These are phyloP conservation scores for Pisolithus orientalis DNA, from an alignment of 768 basidiomycete genomes.

Conservation along the genomic window DNA sequence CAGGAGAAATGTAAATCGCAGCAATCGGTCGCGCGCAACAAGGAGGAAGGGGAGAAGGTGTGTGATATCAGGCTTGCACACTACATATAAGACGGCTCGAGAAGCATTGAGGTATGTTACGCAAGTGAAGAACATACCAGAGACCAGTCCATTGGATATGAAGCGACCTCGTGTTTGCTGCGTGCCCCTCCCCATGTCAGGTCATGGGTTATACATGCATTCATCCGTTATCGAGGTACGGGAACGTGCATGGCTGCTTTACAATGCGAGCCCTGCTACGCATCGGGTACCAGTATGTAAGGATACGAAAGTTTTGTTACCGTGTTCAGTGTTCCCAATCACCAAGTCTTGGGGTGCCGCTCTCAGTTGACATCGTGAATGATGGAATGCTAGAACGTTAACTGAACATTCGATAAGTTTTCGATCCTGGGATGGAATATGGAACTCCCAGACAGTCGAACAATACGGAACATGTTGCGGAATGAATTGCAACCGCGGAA, in stretches of 20 bases:
- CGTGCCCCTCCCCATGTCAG: constrained; percentile 3
- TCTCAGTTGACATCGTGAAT: too few species aligned
- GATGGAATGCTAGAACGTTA: too few species aligned
- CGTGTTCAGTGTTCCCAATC: too few species aligned
- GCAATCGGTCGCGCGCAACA: background rate
- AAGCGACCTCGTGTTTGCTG: constrained; percentile 17
- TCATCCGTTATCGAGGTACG: background rate
- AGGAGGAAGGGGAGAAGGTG: constrained; percentile 10
- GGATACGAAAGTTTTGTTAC: too few species aligned
- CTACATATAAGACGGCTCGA: constrained; percentile 8
- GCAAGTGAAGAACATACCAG: background rate
- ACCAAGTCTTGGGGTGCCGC: too few species aligned
- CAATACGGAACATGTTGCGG: too few species aligned
- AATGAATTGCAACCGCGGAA: too few species aligned
- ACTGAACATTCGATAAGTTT: too few species aligned
- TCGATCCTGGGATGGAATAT: too few species aligned
- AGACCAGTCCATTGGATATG: constrained; percentile 15
- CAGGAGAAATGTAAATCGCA: background rate
- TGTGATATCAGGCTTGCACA: constrained; percentile 7
- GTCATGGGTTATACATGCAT: background rate
- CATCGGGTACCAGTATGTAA: too few species aligned
- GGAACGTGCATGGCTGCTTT: background rate
- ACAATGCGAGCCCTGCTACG: background rate
- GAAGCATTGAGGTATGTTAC: constrained; percentile 8
- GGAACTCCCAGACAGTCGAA: too few species aligned